A percentile compares a stretch with the other conserved stretches of the same genome.
phyloP scores from a whole-genome alignment of 495 filamentous ascomycete species.

The Daldinia loculata region DNA sequence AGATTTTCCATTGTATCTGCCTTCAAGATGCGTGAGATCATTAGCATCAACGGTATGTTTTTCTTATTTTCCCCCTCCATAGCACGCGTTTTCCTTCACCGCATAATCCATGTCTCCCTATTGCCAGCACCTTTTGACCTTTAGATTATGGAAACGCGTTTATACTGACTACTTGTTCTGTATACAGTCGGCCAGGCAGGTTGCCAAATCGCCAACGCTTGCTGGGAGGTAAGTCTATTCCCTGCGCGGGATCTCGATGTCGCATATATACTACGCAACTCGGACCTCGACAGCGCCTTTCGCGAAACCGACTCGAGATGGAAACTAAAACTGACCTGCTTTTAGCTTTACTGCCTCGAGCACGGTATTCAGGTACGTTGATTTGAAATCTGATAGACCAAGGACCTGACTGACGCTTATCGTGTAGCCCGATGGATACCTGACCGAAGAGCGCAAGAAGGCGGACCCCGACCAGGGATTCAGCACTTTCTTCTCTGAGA shows the following conservation, averaged over 20 bases:
- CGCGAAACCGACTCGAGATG: not conserved
- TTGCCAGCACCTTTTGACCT: slow-evolving; percentile 26
- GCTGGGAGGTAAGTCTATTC: slow-evolving; percentile 90
- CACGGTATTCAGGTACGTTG: slow-evolving; percentile 95
- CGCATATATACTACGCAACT: slow-evolving; percentile 10
- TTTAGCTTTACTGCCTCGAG: slow-evolving; percentile 98
- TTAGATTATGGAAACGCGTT: slow-evolving; percentile 19
- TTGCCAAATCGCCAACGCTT: slow-evolving; percentile 99
- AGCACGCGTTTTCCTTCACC: slow-evolving; percentile 53
- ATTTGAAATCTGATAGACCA: not conserved
- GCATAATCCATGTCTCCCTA: slow-evolving; percentile 42
- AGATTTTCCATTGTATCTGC: slow-evolving; percentile 41
- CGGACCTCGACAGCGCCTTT: not conserved
- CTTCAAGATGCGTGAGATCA: slow-evolving; percentile 96
- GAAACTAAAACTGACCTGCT: slow-evolving; percentile 38
- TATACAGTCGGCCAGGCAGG: slow-evolving; percentile 96
- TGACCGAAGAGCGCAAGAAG: slow-evolving; percentile 96
- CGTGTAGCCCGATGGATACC: slow-evolving; percentile 91
- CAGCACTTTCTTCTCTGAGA: slow-evolving; percentile 99
- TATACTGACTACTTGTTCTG: slow-evolving; percentile 50
- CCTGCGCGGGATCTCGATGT: slow-evolving; percentile 1
- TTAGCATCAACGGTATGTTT: slow-evolving; percentile 96
- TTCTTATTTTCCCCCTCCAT: slow-evolving; percentile 21
- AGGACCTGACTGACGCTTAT: slow-evolving; percentile 50
- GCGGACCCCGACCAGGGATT: slow-evolving; percentile 95